Conservation (phyloP, 495 filamentous ascomycete genomes). For the Parathielavia appendiculata region DNA sequence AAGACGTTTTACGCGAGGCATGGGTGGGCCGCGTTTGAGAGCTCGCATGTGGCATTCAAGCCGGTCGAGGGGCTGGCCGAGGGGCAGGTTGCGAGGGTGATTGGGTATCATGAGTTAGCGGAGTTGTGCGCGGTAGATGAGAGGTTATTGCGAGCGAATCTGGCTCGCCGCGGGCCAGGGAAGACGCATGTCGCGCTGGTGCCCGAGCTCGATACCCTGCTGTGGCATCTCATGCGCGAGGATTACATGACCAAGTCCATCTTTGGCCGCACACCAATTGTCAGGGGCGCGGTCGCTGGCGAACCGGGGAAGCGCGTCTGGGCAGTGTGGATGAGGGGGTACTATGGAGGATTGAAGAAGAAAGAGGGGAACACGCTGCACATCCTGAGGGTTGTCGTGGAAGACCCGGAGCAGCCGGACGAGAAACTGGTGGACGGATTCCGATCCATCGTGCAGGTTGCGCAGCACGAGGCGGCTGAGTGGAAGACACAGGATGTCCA, state of each 20-base stretch:
- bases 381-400: slow-evolving; percentile 72
- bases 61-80: slow-evolving; percentile 27
- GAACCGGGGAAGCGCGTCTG: slow-evolving; percentile 56
- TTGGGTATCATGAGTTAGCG: slow-evolving; percentile 50
- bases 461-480: slow-evolving; percentile 36
- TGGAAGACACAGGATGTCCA: slow-evolving; percentile 45
- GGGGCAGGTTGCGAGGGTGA: slow-evolving; percentile 26
- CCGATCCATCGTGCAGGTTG: slow-evolving; percentile 41
- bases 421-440: slow-evolving; percentile 56
- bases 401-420: slow-evolving; percentile 42
- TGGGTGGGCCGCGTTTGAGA: slow-evolving; percentile 74
- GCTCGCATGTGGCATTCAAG: slow-evolving; percentile 62
- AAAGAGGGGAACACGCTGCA: slow-evolving; percentile 63
- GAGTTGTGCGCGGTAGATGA: slow-evolving; percentile 57
- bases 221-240: slow-evolving; percentile 85
- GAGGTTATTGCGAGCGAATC: slow-evolving; percentile 35
- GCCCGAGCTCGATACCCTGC: slow-evolving; percentile 65
- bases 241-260: slow-evolving; percentile 65
- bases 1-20: slow-evolving; percentile 80
- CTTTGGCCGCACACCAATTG: slow-evolving; percentile 46
- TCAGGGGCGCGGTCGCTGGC: slow-evolving; percentile 63
- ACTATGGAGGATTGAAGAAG: slow-evolving; percentile 43
- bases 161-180: slow-evolving; percentile 34
- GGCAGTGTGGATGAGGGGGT: slow-evolving; percentile 77
- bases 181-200: slow-evolving; percentile 59